phyloP scores from a whole-genome alignment of 352 stramenopile genomes.

The Phytophthora aleatoria region DNA sequence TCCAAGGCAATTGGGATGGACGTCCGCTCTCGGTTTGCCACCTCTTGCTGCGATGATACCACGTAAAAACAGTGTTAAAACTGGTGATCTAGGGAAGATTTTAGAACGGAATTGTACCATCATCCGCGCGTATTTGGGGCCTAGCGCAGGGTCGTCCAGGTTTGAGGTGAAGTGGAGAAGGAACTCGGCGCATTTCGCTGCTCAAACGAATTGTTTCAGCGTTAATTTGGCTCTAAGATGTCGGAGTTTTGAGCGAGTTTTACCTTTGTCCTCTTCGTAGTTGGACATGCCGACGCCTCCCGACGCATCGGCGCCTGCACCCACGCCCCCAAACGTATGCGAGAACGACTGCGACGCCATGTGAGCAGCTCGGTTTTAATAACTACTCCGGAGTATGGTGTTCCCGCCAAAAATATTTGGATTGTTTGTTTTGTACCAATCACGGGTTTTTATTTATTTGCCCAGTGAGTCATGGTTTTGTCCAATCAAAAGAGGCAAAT shows the following conservation, averaged over 20 bases:
- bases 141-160: conserved; percentile 60
- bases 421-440: conserved; percentile 3
- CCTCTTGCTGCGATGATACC: conserved; percentile 67
- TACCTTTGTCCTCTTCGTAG: conserved; percentile 41
- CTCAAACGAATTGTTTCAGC: neutral
- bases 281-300: conserved; percentile 41
- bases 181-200: conserved; percentile 82
- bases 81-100: neutral
- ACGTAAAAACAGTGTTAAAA: conserved; percentile 9
- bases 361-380: neutral
- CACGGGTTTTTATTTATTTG: neutral
- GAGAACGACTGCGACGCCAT: conserved; percentile 28
- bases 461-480: neutral
- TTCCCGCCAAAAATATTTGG: conserved; percentile 11
- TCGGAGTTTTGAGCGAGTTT: neutral
- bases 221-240: neutral
- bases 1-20: conserved; percentile 82
- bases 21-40: conserved; percentile 84
- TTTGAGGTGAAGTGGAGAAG: conserved; percentile 78
- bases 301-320: conserved; percentile 16
- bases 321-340: conserved; percentile 24
- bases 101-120: conserved; percentile 46
- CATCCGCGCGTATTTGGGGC: conserved; percentile 82
- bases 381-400: neutral
- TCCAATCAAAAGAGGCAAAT: conserved; percentile 2